Base-by-base conservation (phyloP, 306 rosid genomes). In the Oxytropis ochrocephala region DNA sequence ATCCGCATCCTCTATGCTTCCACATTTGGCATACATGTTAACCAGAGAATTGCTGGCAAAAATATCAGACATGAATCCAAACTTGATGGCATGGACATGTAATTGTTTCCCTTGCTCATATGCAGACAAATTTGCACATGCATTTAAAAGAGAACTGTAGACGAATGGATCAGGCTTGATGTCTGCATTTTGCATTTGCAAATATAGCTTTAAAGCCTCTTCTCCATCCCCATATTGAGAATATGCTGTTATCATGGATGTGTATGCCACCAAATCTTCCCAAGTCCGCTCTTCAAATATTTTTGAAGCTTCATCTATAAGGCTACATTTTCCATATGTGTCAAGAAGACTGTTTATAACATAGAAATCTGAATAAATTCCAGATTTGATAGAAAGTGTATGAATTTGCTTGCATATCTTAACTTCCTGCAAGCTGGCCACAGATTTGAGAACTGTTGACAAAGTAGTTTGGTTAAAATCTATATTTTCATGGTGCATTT, bases 21-120 rank as follows among this genome's bases (percentile, higher is more conserved):
- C 97, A 70, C 97, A 90, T 78, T 93, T 93, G 63, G 94, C 97
- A 39, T 93, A 93, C 98, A 90, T 93, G 75, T 93, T 88, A 57
- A 88, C 98, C 10, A 93, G 86, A 73, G 98, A 93, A 76, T 86
- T 93, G 64, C 96, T 92, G 1, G 97, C 90, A 82, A 90, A 93
- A 78, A 80, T 67, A 73, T 93, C 98, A 21, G 84, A 85, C 80
- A 90, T 75, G 69, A 86, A 85, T 39, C 98, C 98, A 64, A 85
- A 82, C 85, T 90, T 90, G 55, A 90, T 74, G 48, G 84, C 51
- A 29, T 86, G 98, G 80, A 85, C 97, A 55, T 93, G 98, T 65
- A 93, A 73, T 75, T 90, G 96, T 83, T 88, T 93, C 53, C 97
- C 98, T 77, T 88, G 96, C 66, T 88, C 97, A 61, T 88, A 88